Evolutionary conservation across 2,329 filamentous ascomycete genomes (phyloP).

Genomic region (Trichoderma asperellum): DNA sequence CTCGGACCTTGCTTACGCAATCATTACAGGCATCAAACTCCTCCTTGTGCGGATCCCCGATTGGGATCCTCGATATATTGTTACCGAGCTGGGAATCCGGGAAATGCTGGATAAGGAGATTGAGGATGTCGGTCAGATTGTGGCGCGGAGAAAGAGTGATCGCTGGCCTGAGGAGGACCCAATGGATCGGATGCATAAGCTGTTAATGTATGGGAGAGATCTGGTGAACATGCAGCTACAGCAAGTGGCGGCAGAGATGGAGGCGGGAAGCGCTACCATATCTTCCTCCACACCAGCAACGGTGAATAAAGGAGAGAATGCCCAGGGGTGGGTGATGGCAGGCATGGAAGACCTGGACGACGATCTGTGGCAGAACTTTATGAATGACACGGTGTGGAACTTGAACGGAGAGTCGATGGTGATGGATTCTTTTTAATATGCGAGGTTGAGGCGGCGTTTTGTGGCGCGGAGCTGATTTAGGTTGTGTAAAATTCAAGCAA

Average conservation of each 20-base stretch:
- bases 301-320: slow-evolving; percentile 30
- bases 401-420: slow-evolving; percentile 37
- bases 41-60: slow-evolving; percentile 50
- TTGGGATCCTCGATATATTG: slow-evolving; percentile 48
- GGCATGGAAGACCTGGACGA: slow-evolving; percentile 35
- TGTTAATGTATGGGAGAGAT: slow-evolving; percentile 40
- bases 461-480: not conserved
- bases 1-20: slow-evolving; percentile 53
- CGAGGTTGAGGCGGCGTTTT: not conserved
- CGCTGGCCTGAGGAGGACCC: slow-evolving; percentile 39
- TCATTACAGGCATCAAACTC: slow-evolving; percentile 53
- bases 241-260: slow-evolving; percentile 32
- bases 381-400: slow-evolving; percentile 36
- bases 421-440: slow-evolving; percentile 29
- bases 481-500: not conserved
- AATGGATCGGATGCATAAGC: slow-evolving; percentile 39
- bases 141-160: slow-evolving; percentile 39
- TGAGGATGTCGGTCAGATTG: slow-evolving; percentile 38
- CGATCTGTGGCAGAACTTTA: slow-evolving; percentile 37
- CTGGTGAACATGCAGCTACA: slow-evolving; percentile 38
- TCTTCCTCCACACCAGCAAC: not conserved
- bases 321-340: slow-evolving; percentile 32
- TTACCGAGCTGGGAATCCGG: slow-evolving; percentile 43
- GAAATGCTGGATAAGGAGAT: slow-evolving; percentile 38
- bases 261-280: slow-evolving; percentile 8